Evolutionary conservation across 169 alveolate species (phyloP), one percentile per base, ranked within the genome.

Genomic region (Eimeria falciformis): DNA sequence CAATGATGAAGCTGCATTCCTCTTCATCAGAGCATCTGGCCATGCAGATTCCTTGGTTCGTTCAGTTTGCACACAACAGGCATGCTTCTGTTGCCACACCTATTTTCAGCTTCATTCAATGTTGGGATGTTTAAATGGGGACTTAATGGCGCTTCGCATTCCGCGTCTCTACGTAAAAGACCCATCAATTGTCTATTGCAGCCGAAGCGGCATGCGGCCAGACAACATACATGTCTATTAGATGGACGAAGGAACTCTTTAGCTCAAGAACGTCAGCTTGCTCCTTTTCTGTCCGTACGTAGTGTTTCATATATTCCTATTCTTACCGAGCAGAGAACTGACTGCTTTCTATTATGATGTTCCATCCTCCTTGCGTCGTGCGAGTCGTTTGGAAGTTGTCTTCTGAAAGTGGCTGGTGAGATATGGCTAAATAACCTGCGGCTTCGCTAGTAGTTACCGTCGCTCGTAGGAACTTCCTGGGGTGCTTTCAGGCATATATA

Each of bases 91-190:
- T 53, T 53, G 50, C 33, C 89, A 29, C 55, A 55, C 89, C 75
- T 81, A 73, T 81, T 81, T 81, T 81, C 89, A 29, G 89, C 89
- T 3, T 71, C 89, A 1, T 81, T 73, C 21, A 81, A 23, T 14
- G 89, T 81, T 18, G 17, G 77, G 45, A 81, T 27, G 7, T 65
- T 53, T 21, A 11, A 25, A 6, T 27, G 3, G n/a, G 25, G 27
- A n/a, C 56, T 53, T 37, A 53, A 21, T n/a, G 89, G 71, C 14
- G 2, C 12, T 21, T 81, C 62, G 77, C 89, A 81, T 45, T 81
- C 89, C 53, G 89, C 89, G 14, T 81, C 89, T 3, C 89, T 81
- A 58, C 77, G 56, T 21, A 27, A 47, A 27, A 53, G 25, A n/a
- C n/a, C 14, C 27, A 1, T 25, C 58, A 5, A 23, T 46, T 21